Conservation (phyloP, 805 yeast genomes). For the Kluyveromyces lactis region DNA sequence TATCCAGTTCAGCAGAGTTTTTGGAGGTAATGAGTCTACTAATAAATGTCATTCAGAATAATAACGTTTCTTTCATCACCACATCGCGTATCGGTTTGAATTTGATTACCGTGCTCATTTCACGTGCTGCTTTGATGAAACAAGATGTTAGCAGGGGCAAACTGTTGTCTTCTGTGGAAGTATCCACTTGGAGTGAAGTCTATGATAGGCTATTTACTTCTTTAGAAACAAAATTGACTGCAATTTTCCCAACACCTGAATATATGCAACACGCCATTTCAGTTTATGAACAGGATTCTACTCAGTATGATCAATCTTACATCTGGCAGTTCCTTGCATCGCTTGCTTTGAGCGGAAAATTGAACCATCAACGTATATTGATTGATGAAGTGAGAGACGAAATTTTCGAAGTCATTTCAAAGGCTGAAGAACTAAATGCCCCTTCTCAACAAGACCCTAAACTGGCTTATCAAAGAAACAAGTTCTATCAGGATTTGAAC, state of each 20-base stretch:
- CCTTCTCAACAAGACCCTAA: constrained; percentile 34
- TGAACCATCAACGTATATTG: constrained; percentile 84
- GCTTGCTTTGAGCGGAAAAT: constrained; percentile 80
- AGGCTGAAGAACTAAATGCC: constrained; percentile 45
- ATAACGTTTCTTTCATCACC: constrained; percentile 48
- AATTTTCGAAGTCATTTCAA: constrained; percentile 78
- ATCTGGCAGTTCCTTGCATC: constrained; percentile 97
- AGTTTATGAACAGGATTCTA: constrained; percentile 7
- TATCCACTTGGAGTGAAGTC: constrained; percentile 60
- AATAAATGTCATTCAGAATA: constrained; percentile 59
- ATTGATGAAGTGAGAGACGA: constrained; percentile 92
- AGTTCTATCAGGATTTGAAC: constrained; percentile 71
- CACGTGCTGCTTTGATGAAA: constrained; percentile 84
- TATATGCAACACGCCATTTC: constrained; percentile 18
- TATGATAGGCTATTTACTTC: constrained; percentile 77
- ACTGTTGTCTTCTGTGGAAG: constrained; percentile 33
- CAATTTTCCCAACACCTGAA: constrained; percentile 70
- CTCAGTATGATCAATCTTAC: constrained; percentile 57
- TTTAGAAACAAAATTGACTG: constrained; percentile 66
- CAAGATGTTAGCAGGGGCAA: constrained; percentile 55
- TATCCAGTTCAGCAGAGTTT: constrained; percentile 68
- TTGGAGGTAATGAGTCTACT: constrained; percentile 71
- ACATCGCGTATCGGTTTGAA: constrained; percentile 76
- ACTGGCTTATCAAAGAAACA: constrained; percentile 38
- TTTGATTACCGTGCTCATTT: constrained; percentile 77